Percentiles rank a stretch among this genome's conserved stretches.
Conservation (phyloP, 106 monocot genomes). For the Acanthochlamys bracteata region DNA sequence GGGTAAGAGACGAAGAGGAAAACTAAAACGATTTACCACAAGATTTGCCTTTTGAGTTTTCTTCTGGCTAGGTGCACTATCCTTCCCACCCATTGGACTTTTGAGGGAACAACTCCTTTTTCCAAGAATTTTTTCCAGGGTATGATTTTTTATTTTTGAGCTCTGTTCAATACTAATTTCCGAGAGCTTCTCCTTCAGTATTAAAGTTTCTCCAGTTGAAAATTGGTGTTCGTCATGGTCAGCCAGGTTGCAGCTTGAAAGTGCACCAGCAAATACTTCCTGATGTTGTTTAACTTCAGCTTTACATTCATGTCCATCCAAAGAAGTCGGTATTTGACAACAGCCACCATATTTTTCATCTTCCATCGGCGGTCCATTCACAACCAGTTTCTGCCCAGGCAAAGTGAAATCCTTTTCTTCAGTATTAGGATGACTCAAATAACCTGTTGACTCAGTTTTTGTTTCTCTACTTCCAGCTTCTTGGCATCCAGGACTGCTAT, state of each 20-base stretch:
- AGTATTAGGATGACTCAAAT: no score
- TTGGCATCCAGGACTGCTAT: constrained; percentile 13
- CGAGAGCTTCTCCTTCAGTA: constrained; percentile 10
- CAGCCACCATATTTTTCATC: constrained; percentile 13
- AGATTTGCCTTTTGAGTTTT: constrained; percentile 21
- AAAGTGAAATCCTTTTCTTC: no score
- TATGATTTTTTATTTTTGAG: neutral
- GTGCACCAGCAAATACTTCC: no score
- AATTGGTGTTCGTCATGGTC: no score
- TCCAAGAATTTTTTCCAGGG: constrained; percentile 1
- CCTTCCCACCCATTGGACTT: constrained; percentile 13
- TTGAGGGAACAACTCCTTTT: constrained; percentile 13
- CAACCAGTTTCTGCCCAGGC: constrained; percentile 1
- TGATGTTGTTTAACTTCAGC: neutral
- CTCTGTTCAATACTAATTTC: neutral
- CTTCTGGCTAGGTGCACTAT: constrained; percentile 16
- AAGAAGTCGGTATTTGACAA: constrained; percentile 13
- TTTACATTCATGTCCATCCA: constrained; percentile 18
- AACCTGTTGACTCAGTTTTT: constrained; percentile 10
- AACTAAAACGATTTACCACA: constrained; percentile 21
- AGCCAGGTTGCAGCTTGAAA: no score
- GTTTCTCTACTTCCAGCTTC: constrained; percentile 26
- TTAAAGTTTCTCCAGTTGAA: no score
- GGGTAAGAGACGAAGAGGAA: neutral
- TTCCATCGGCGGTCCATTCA: constrained; percentile 14